phyloP scores from a whole-genome alignment of 2,329 filamentous ascomycete species.

The Tetracladium maxilliforme region DNA sequence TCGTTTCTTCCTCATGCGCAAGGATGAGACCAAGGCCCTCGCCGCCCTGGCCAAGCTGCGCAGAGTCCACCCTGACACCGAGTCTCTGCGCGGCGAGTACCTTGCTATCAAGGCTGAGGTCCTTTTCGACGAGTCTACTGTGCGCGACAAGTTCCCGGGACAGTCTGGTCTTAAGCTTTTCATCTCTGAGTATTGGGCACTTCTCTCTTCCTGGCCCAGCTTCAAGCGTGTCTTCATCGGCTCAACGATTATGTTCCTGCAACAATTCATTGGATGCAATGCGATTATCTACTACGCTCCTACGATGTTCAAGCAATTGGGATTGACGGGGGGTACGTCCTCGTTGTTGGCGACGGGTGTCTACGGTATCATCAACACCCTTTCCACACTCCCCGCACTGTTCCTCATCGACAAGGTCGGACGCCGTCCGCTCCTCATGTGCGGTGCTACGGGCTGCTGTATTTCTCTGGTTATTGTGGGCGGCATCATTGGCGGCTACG shows the following conservation, averaged over 20 bases:
- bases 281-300: conserved; percentile 23
- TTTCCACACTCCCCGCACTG: conserved; percentile 22
- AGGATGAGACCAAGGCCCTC: conserved; percentile 36
- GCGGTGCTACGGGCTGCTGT: conserved; percentile 31
- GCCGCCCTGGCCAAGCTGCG: conserved; percentile 33
- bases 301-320: conserved; percentile 26
- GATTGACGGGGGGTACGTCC: conserved; percentile 24
- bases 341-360: conserved; percentile 41
- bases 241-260: conserved; percentile 14
- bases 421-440: conserved; percentile 21
- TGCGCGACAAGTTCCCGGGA: conserved; percentile 30
- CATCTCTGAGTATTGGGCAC: conserved; percentile 6
- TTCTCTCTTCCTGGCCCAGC: conserved; percentile 6
- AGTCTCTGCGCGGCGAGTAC: conserved; percentile 36
- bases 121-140: conserved; percentile 38
- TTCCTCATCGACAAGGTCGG: conserved; percentile 14
- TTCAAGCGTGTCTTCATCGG: conserved; percentile 9
- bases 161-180: conserved; percentile 5
- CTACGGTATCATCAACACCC: conserved; percentile 37
- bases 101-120: conserved; percentile 44
- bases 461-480: conserved; percentile 40
- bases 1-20: conserved; percentile 39
- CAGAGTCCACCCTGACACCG: conserved; percentile 26
- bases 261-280: conserved; percentile 14
- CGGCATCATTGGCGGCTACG: conserved; percentile 32